Evolutionary conservation across 208 protist species (phyloP).

Genomic region (Trypanosoma conorhini): DNA sequence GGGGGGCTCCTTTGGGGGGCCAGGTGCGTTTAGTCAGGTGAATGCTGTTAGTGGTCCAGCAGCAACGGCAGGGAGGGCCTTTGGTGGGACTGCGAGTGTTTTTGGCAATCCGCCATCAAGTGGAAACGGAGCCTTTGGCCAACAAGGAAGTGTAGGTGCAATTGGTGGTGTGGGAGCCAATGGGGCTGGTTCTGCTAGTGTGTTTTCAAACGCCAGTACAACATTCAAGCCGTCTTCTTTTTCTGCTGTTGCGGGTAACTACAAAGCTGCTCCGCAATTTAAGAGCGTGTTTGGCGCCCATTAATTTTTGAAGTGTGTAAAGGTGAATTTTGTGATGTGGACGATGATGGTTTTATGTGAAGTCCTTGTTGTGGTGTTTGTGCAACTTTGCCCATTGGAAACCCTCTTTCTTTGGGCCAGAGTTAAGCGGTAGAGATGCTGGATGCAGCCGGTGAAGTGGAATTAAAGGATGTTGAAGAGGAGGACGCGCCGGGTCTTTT

Average conservation of each 20-base stretch:
- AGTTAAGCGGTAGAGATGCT: constrained; percentile 9
- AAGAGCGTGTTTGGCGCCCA: constrained; percentile 44
- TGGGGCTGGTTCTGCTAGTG: constrained; percentile 9
- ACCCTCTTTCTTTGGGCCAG: constrained; percentile 12
- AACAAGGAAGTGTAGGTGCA: not conserved
- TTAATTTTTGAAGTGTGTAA: constrained; percentile 16
- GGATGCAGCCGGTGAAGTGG: constrained; percentile 10
- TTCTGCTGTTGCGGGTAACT: constrained; percentile 47
- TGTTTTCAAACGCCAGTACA: constrained; percentile 16
- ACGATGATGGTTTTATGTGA: not conserved
- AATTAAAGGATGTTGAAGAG: constrained; percentile 24
- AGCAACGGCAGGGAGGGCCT: constrained; percentile 5
- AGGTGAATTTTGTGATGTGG: constrained; percentile 5
- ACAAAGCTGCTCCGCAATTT: constrained; percentile 33
- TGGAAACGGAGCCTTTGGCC: constrained; percentile 2
- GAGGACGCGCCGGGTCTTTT: constrained; percentile 32
- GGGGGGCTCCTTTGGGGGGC: not conserved
- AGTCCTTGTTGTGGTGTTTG: not conserved
- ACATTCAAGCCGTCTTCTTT: constrained; percentile 42
- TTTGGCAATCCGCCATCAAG: constrained; percentile 6
- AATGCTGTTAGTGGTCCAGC: not conserved
- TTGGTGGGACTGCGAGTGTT: constrained; percentile 9
- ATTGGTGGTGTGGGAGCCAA: constrained; percentile 1
- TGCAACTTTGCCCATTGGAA: not conserved
- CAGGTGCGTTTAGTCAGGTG: constrained; percentile 12